phyloP scores from a whole-genome alignment of 1,284 basidiomycete genomes.

The Microbotryum lychnidis-dioicae region DNA sequence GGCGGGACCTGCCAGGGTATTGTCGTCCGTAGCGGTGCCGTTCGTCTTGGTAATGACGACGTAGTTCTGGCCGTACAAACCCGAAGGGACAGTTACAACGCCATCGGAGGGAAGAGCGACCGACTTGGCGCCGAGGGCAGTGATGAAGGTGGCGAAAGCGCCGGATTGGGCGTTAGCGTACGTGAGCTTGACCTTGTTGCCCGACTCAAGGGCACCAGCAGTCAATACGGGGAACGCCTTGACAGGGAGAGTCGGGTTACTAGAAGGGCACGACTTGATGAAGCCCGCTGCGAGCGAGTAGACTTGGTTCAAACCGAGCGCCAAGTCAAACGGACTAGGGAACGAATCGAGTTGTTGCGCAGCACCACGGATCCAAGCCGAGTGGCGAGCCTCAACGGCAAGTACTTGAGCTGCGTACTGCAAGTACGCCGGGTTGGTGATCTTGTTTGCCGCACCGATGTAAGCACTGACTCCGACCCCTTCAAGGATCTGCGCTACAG shows the following conservation, averaged over 20 bases:
- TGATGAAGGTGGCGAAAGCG: constrained; percentile 2
- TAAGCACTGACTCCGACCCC: constrained; percentile 51
- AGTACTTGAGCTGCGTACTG: background rate
- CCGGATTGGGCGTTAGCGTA: background rate
- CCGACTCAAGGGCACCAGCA: background rate
- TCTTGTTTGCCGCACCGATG: constrained; percentile 48
- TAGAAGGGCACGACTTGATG: constrained; percentile 46
- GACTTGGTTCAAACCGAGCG: constrained; percentile 40
- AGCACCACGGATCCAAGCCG: constrained; percentile 12
- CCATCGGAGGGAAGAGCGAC: constrained; percentile 32
- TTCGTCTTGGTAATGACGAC: constrained; percentile 27
- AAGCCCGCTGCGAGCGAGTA: constrained; percentile 42
- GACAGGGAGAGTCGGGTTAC: constrained; percentile 43
- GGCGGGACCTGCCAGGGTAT: constrained; percentile 48
- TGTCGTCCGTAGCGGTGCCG: constrained; percentile 40
- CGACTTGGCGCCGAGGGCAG: background rate
- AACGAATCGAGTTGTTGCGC: constrained; percentile 9
- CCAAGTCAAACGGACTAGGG: constrained; percentile 47
- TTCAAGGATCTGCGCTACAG: constrained; percentile 52
- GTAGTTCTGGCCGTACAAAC: constrained; percentile 21
- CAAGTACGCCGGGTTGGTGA: constrained; percentile 30
- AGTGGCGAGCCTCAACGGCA: constrained; percentile 3
- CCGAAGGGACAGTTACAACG: constrained; percentile 15
- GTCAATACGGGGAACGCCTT: constrained; percentile 23
- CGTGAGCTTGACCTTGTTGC: constrained; percentile 1